phyloP scores from a whole-genome alignment of 495 filamentous ascomycete genomes.

The Aspergillus egyptiacus region DNA sequence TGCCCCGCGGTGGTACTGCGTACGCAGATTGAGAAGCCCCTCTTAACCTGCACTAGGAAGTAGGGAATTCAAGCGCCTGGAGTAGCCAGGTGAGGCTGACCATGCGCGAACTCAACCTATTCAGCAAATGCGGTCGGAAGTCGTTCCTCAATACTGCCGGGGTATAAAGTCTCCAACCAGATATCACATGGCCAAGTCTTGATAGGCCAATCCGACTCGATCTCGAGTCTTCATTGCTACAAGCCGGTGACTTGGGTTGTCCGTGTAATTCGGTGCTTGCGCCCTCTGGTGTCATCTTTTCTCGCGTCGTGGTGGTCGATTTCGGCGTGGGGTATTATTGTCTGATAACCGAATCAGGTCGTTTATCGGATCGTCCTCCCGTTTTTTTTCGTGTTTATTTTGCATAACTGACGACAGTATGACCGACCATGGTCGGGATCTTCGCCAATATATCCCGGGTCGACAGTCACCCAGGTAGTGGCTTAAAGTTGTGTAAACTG shows the following conservation, averaged over 20 bases:
- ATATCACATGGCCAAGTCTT: conserved; percentile 34
- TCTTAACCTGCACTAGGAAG: conserved; percentile 2
- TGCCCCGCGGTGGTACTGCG: conserved; percentile 4
- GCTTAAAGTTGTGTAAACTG: conserved; percentile 15
- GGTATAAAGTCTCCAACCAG: conserved; percentile 22
- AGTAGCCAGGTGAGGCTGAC: conserved; percentile 13
- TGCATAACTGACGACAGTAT: conserved; percentile 1
- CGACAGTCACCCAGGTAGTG: conserved; percentile 17
- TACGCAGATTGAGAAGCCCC: conserved; percentile 9
- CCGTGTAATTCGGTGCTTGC: conserved; percentile 32
- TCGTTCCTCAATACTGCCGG: conserved; percentile 17
- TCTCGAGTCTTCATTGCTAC: conserved; percentile 43
- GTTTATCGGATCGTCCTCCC: not conserved
- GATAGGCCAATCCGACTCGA: conserved; percentile 41
- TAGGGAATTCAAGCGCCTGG: conserved; percentile 40
- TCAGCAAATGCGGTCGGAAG: conserved; percentile 3
- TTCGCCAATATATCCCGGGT: not conserved
- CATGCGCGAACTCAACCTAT: conserved; percentile 38
- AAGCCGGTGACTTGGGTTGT: conserved; percentile 36
- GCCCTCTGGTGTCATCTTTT: conserved; percentile 8
- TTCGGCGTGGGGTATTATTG: not conserved
- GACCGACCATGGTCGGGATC: not conserved
- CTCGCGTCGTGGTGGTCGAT: not conserved
- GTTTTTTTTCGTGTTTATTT: not conserved
- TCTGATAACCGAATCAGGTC: conserved; percentile 2